Base-by-base conservation (phyloP, 1,139 yeast species). In the Kurtzmaniella quercitrusa region DNA sequence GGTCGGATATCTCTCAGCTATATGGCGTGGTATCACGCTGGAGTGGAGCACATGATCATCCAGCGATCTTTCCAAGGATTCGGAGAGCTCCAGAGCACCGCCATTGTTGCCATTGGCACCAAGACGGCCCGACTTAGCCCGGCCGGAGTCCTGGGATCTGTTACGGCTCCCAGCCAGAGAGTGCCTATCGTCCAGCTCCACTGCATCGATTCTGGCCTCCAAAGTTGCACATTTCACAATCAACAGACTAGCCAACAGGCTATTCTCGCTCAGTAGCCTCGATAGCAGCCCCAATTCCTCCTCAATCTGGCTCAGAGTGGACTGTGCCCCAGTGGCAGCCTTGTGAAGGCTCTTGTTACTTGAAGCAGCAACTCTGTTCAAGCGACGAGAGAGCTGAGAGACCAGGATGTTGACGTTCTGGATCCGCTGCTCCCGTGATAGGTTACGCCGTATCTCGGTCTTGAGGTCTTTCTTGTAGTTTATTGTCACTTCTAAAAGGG, bases 381-480 rank as follows among this genome's bases (percentile, higher is more conserved):
- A 55, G 16, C 49, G 49, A 21, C 51, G 55, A n/a, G 66, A 58
- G 44, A 51, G 51, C 46, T 60, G 64, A 39, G 65, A 71, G 34
- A 62, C 57, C 44, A 58, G 62, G 39, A 66, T 60, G 50, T 68
- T 68, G 50, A 59, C 65, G 46, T 59, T 62, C 47, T 70, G 75
- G 23, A 68, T 59, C 45, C 57, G 59, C 48, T 72, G 74, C 51
- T 70, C 73, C 18, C 64, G 56, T 8, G 66, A 56, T 38, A 73
- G 51, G 43, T 67, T 65, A 34, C 53, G 57, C 41, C 68, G 60
- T 37, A 73, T 62, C 44, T 66, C 73, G 15, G 51, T 49, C 46
- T 71, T 63, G 42, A 76, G 55, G 50, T 76, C 81, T 37, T 60
- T 54, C 39, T 68, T 70, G 52, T 73, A 76, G 44, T 65, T 66